Conservation (phyloP, 2,329 filamentous ascomycete genomes). For the Neocatenulostroma microsporum region DNA sequence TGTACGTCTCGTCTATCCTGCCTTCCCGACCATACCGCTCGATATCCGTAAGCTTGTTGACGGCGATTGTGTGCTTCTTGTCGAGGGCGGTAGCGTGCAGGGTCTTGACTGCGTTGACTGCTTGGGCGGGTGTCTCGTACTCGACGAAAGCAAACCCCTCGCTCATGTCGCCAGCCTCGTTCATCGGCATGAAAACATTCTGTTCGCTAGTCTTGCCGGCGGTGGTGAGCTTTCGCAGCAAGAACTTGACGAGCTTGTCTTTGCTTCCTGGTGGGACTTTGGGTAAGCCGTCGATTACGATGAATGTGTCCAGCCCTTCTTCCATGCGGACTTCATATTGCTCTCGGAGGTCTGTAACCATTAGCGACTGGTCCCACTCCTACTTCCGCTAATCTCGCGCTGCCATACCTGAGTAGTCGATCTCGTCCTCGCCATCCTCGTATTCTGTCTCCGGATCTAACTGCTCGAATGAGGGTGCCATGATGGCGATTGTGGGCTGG, state of each 20-base stretch:
- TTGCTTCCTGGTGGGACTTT: conserved; percentile 83
- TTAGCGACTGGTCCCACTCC: no score
- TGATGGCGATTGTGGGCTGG: no score
- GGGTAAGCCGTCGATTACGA: conserved; percentile 91
- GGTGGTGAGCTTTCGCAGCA: conserved; percentile 83
- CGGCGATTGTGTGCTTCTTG: conserved; percentile 89
- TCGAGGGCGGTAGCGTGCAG: conserved; percentile 83
- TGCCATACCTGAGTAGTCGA: no score
- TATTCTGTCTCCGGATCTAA: conserved; percentile 73
- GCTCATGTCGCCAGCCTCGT: conserved; percentile 68
- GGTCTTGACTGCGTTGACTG: conserved; percentile 77
- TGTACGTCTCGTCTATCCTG: conserved; percentile 84
- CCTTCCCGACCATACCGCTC: conserved; percentile 94
- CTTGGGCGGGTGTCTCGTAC: conserved; percentile 84
- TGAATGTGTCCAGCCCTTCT: conserved; percentile 91
- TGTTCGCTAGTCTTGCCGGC: conserved; percentile 82
- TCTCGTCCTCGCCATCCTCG: conserved; percentile 85
- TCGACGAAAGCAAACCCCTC: conserved; percentile 95
- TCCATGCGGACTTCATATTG: conserved; percentile 95
- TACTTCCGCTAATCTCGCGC: no score
- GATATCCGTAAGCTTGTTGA: conserved; percentile 98
- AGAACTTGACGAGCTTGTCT: conserved; percentile 90
- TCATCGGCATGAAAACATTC: conserved; percentile 86
- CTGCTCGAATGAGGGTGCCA: conserved; percentile 91
- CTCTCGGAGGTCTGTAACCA: conserved; percentile 75